Conservation (phyloP, 371 early-diverging fungal genomes). For the Umbelopsis sp. region DNA sequence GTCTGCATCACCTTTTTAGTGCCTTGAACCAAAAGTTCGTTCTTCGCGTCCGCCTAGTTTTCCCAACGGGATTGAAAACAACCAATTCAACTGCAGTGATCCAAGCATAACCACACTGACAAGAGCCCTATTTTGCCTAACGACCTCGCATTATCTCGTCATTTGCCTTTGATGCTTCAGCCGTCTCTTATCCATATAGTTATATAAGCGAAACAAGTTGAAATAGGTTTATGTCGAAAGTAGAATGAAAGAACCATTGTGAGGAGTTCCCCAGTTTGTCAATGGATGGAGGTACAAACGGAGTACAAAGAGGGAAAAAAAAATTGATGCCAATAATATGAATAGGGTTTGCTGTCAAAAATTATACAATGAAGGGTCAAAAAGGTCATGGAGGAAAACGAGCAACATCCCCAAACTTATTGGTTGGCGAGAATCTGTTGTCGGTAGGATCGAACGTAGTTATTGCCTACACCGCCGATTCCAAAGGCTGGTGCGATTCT, state of each 20-base stretch:
- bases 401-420: background rate
- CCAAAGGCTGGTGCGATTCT: conserved; percentile 77
- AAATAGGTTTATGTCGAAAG: background rate
- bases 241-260: background rate
- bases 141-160: too few relatives aligned
- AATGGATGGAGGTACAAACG: conserved; percentile 7
- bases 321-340: background rate
- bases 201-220: background rate
- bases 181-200: too few relatives aligned
- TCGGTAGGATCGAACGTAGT: conserved; percentile 31
- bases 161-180: too few relatives aligned
- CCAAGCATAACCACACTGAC: too few relatives aligned
- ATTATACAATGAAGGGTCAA: conserved; percentile 8
- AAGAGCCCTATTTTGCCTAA: too few relatives aligned
- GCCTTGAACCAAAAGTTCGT: too few relatives aligned
- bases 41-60: too few relatives aligned
- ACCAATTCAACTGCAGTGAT: too few relatives aligned
- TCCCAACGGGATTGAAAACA: too few relatives aligned
- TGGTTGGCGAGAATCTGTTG: background rate
- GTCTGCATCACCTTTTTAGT: too few relatives aligned
- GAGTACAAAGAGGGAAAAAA: background rate
- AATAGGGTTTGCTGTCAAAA: conserved; percentile 16
- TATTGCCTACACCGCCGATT: conserved; percentile 71
- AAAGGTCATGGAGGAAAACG: background rate
- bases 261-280: background rate